Percentiles rank a stretch among this genome's conserved stretches.
These are phyloP conservation scores for Trichoderma arundinaceum DNA, from an alignment of 2,329 filamentous ascomycete species.

Conservation along the genomic window DNA sequence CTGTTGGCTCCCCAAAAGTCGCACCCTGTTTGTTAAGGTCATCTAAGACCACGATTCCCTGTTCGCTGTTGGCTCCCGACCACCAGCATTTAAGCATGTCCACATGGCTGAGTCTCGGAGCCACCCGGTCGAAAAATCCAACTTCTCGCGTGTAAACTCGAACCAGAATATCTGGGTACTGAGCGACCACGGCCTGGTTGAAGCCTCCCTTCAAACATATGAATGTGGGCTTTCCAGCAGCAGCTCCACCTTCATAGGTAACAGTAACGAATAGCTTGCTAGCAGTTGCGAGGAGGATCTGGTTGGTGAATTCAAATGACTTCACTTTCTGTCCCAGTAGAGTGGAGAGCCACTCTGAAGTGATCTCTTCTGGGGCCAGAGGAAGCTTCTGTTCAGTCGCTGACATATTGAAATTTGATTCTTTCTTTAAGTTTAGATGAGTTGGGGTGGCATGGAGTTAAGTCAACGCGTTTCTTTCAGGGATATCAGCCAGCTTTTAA, in stretches of 20 bases:
- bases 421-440: background rate
- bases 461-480: background rate
- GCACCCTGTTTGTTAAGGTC: background rate
- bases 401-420: background rate
- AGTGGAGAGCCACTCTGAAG: constrained; percentile 3
- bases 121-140: constrained; percentile 8
- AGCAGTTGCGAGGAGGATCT: constrained; percentile 19
- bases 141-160: constrained; percentile 13
- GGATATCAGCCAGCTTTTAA: constrained; percentile 5
- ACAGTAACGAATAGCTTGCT: constrained; percentile 16
- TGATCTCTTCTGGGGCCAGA: constrained; percentile 5
- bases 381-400: background rate
- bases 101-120: constrained; percentile 4
- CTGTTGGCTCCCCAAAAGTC: constrained; percentile 9
- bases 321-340: constrained; percentile 2
- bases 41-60: constrained; percentile 5
- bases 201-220: constrained; percentile 12
- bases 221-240: background rate
- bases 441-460: background rate
- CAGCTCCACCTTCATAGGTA: constrained; percentile 10
- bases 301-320: background rate
- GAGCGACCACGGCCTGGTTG: constrained; percentile 15
- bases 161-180: constrained; percentile 12
- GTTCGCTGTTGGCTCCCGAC: background rate
- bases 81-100: constrained; percentile 8